Percentiles rank a stretch among this genome's conserved stretches.
These are phyloP conservation scores for Dendrostoma leiphaemia DNA, from an alignment of 2,329 filamentous ascomycete species.

Conservation along the genomic window DNA sequence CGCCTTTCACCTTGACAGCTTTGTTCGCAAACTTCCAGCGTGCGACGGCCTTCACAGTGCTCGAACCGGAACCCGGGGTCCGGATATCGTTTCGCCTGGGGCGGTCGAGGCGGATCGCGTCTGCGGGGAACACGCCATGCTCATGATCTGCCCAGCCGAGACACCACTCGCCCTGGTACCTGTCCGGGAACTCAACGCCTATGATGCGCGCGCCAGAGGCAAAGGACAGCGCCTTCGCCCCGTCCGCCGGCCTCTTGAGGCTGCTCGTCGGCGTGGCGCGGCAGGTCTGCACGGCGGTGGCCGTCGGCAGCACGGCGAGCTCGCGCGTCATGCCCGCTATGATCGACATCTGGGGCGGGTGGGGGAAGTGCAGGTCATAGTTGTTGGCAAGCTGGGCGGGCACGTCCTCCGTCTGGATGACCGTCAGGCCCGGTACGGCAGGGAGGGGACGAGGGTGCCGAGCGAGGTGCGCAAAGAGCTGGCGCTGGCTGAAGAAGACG, in stretches of 20 bases:
- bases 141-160: conserved; percentile 55
- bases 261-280: conserved; percentile 3
- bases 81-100: conserved; percentile 44
- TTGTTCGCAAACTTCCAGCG: conserved; percentile 50
- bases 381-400: conserved; percentile 43
- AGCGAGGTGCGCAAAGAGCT: conserved; percentile 52
- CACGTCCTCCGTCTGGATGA: conserved; percentile 43
- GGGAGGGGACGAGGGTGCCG: conserved; percentile 54
- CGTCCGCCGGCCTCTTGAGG: conserved; percentile 1
- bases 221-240: conserved; percentile 23
- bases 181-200: conserved; percentile 49
- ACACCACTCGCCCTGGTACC: conserved; percentile 54
- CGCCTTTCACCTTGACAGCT: conserved; percentile 28
- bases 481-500: conserved; percentile 52
- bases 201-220: conserved; percentile 45
- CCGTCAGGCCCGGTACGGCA: conserved; percentile 43
- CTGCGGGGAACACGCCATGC: conserved; percentile 46
- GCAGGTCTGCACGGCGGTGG: conserved; percentile 40
- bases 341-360: conserved; percentile 38
- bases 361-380: conserved; percentile 51
- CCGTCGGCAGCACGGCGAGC: conserved; percentile 41
- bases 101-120: conserved; percentile 44
- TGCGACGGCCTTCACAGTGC: conserved; percentile 44
- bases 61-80: conserved; percentile 41
- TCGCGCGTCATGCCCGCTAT: conserved; percentile 40